phyloP scores from a whole-genome alignment of 2,329 filamentous ascomycete genomes.

The Botrytis hyacinthi region DNA sequence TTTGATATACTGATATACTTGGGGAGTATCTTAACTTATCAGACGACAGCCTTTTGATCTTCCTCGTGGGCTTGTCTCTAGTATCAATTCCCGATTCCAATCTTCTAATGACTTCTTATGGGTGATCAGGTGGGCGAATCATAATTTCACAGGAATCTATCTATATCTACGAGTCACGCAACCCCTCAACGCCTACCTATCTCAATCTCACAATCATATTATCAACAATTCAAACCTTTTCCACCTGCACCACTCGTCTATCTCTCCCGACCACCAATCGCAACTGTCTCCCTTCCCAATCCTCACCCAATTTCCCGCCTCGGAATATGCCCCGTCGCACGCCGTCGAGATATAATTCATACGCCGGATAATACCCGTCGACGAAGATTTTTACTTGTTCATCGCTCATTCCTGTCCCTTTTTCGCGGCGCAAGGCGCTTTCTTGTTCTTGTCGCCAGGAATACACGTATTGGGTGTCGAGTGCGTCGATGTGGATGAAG shows the following conservation, averaged over 20 bases:
- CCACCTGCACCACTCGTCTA: slow-evolving; percentile 43
- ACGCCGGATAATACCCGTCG: slow-evolving; percentile 56
- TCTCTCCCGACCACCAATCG: slow-evolving; percentile 50
- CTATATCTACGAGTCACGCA: background rate
- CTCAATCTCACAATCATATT: background rate
- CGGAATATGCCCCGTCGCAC: slow-evolving; percentile 50
- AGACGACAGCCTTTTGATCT: background rate
- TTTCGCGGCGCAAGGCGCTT: slow-evolving; percentile 52
- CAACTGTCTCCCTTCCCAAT: slow-evolving; percentile 46
- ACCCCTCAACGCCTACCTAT: background rate
- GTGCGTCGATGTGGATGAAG: slow-evolving; percentile 64
- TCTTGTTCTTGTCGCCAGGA: slow-evolving; percentile 68
- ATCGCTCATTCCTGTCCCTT: slow-evolving; percentile 63
- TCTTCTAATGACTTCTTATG: background rate
- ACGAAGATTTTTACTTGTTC: slow-evolving; percentile 65
- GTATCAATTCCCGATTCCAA: no score
- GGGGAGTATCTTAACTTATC: background rate
- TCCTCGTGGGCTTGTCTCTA: background rate
- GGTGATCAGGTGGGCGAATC: background rate
- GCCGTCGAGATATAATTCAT: slow-evolving; percentile 53
- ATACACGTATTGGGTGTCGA: slow-evolving; percentile 62
- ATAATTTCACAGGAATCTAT: background rate
- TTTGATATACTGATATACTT: background rate
- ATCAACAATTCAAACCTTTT: slow-evolving; percentile 29
- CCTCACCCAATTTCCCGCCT: slow-evolving; percentile 22